A percentile compares a stretch with the other conserved stretches of the same genome.
phyloP scores from a whole-genome alignment of 2,329 filamentous ascomycete species.

The Fusarium papillatum region DNA sequence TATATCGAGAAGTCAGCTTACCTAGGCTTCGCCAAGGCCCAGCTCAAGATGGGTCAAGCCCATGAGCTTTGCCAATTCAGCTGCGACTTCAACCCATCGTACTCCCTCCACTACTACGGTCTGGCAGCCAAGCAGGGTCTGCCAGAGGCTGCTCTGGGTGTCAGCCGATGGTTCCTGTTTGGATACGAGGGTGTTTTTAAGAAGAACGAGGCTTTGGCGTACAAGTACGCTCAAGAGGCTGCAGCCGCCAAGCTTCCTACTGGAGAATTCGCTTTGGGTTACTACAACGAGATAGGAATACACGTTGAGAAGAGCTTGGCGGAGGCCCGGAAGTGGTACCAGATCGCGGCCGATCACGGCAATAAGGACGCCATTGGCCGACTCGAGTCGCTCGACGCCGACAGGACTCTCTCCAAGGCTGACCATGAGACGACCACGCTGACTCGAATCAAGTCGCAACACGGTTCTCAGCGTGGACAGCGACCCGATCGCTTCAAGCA shows the following conservation, averaged over 20 bases:
- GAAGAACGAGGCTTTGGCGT: slow-evolving; percentile 96
- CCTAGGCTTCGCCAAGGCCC: slow-evolving; percentile 94
- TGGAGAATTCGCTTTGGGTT: slow-evolving; percentile 96
- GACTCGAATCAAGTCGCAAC: slow-evolving; percentile 85
- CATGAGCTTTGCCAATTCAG: slow-evolving; percentile 95
- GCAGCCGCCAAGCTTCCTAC: slow-evolving; percentile 86
- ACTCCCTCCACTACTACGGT: slow-evolving; percentile 96
- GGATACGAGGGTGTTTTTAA: slow-evolving; percentile 93
- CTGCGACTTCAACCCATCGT: slow-evolving; percentile 93
- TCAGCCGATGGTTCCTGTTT: slow-evolving; percentile 99
- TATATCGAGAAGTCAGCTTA: slow-evolving; percentile 98
- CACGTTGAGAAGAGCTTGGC: slow-evolving; percentile 86
- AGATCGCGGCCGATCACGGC: slow-evolving; percentile 88
- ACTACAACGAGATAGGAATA: slow-evolving; percentile 98
- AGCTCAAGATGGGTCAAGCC: slow-evolving; percentile 96
- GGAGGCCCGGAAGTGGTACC: slow-evolving; percentile 91
- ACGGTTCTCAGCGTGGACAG: slow-evolving; percentile 76
- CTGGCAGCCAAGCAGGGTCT: slow-evolving; percentile 94
- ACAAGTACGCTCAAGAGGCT: slow-evolving; percentile 89
- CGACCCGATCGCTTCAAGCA: slow-evolving; percentile 72
- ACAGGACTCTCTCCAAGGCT: slow-evolving; percentile 86
- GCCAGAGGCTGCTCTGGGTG: slow-evolving; percentile 92
- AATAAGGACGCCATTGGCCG: slow-evolving; percentile 90
- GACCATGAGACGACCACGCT: slow-evolving; percentile 96
- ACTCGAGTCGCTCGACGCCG: slow-evolving; percentile 86